phyloP scores from a whole-genome alignment of 2,329 filamentous ascomycete genomes.

The Malbranchea cinnamomea region DNA sequence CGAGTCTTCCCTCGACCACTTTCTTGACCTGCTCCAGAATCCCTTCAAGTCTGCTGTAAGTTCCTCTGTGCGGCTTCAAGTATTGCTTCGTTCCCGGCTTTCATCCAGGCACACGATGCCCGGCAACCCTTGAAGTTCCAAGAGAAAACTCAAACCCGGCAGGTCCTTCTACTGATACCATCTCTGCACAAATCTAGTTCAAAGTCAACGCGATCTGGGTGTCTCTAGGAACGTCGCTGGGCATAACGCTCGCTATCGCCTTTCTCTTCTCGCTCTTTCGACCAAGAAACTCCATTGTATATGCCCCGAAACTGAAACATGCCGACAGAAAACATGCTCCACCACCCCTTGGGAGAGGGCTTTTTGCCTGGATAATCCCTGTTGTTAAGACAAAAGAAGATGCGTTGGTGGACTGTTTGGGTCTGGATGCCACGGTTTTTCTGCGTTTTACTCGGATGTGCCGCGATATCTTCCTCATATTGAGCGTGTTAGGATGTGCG shows the following conservation, averaged over 20 bases:
- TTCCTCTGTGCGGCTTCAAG: conserved; percentile 6
- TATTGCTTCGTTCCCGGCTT: neutral
- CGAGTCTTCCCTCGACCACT: conserved; percentile 19
- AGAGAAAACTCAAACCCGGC: too few species aligned
- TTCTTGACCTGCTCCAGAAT: conserved; percentile 30
- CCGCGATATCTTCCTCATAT: conserved; percentile 67
- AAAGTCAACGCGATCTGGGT: conserved; percentile 53
- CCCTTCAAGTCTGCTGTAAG: conserved; percentile 31
- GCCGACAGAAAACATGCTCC: conserved; percentile 81
- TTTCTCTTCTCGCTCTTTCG: conserved; percentile 76
- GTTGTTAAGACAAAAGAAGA: conserved; percentile 64
- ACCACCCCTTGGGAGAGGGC: conserved; percentile 69
- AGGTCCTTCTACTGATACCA: neutral
- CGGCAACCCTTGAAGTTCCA: too few species aligned
- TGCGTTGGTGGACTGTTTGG: conserved; percentile 64
- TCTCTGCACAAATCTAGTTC: conserved; percentile 30
- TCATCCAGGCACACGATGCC: too few species aligned
- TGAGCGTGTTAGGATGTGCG: conserved; percentile 57
- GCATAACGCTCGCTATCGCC: conserved; percentile 57
- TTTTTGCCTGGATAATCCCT: conserved; percentile 75
- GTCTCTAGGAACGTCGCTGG: conserved; percentile 66
- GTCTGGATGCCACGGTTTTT: conserved; percentile 83
- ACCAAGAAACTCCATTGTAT: conserved; percentile 81
- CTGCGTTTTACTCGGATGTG: conserved; percentile 82
- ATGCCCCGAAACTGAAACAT: conserved; percentile 86